These are phyloP conservation scores for Coemansia aciculifera DNA, from an alignment of 192 early-diverging fungal species.

Conservation along the genomic window DNA sequence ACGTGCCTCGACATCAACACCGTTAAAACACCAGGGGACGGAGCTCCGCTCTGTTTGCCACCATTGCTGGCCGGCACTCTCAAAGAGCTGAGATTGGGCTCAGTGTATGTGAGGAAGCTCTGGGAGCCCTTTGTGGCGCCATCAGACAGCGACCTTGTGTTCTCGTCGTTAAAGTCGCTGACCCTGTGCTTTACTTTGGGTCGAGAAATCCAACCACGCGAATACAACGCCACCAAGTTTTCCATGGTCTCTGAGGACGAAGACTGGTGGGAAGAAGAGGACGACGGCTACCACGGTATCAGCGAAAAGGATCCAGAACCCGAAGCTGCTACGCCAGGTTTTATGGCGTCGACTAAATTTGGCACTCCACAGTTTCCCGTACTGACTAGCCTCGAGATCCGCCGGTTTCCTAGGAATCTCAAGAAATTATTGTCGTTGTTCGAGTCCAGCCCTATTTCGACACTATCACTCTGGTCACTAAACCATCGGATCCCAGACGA, in stretches of 20 bases:
- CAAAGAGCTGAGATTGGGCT: slow-evolving; percentile 11
- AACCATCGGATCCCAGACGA: slow-evolving; percentile 1
- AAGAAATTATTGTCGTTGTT: slow-evolving; percentile 9
- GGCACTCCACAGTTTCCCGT: slow-evolving; percentile 17
- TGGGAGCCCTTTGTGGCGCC: slow-evolving; percentile 11
- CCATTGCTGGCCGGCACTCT: background rate
- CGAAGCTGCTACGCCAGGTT: background rate
- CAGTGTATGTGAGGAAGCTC: background rate
- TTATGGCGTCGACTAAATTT: background rate
- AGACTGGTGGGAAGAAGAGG: background rate
- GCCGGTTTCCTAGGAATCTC: slow-evolving; percentile 12
- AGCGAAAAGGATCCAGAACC: background rate
- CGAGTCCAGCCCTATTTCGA: background rate
- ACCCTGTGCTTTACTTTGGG: background rate
- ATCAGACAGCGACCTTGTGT: slow-evolving; percentile 4
- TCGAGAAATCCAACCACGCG: background rate
- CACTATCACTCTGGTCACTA: slow-evolving; percentile 16
- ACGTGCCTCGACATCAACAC: background rate
- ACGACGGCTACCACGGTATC: background rate
- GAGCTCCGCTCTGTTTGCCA: background rate
- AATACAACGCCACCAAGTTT: background rate
- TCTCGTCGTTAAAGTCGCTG: slow-evolving; percentile 11
- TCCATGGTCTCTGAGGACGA: background rate
- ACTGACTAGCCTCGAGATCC: slow-evolving; percentile 10
- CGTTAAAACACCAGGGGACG: background rate